Base-by-base conservation (phyloP, 1,284 basidiomycete species). In the Naganishia sp. region DNA sequence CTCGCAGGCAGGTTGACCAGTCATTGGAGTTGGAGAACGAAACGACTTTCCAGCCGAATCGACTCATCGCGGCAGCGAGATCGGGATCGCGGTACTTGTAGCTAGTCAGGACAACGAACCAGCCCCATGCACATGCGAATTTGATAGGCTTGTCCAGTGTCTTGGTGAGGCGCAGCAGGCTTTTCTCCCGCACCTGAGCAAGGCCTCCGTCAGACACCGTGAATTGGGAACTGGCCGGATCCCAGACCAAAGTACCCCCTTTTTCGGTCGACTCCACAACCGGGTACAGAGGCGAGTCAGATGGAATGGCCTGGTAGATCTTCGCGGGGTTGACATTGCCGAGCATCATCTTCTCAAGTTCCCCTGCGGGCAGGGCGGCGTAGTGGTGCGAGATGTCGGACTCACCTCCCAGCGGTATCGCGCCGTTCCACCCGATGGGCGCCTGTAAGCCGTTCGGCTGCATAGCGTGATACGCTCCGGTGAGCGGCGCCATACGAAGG, bases 81-180 rank as follows among this genome's bases (percentile, higher is more conserved):
- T 18, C n/a, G 25, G 53, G 25, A 10, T 41, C 53, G 15, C 31
- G 18, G 52, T 55, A 55, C 41, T 21, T 32, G 53, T 21, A 43
- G 25, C 41, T 28, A 15, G 53, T 43, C 28, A 55, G 53, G n/a
- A 41, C 53, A 15, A 55, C 31, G 53, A 55, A 43, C 53, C 35
- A 39, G 18, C 18, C 31, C 53, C 53, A 55, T n/a, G 53, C 53
- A 32, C 41, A 15, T 15, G 31, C n/a, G 53, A 55, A 55, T n/a
- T 49, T 49, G 18, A 49, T n/a, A 9, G 47, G 47, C 15, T 49
- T 10, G n/a, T 49, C 47, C 7, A 49, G 47, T 13, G 18, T 49
- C 47, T 49, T 49, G 18, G 23, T 13, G 11, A 49, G 23, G 15
- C 47, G 47, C 23, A 9, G 10, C 18, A 49, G n/a, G 7, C 23